Evolutionary conservation across 1,139 yeast genomes (phyloP).

Genomic region (Eremothecium cymbalariae): DNA sequence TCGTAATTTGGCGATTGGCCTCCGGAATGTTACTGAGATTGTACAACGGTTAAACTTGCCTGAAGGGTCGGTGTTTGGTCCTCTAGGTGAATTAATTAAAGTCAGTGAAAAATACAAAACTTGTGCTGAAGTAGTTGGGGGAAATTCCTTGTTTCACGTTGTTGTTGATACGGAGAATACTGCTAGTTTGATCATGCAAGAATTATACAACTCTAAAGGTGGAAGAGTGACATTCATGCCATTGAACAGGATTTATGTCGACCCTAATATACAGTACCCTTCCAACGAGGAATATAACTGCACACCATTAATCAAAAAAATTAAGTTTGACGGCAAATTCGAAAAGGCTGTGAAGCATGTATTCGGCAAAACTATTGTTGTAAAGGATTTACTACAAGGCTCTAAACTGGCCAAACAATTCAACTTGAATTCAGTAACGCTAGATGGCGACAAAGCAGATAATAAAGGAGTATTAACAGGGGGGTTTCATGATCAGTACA

Average conservation of each 20-base stretch:
- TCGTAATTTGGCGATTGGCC: conserved; percentile 59
- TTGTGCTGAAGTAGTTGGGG: conserved; percentile 86
- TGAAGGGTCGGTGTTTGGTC: conserved; percentile 60
- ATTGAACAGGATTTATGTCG: conserved; percentile 69
- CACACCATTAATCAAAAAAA: conserved; percentile 68
- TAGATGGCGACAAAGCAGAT: conserved; percentile 88
- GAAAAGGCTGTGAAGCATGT: conserved; percentile 66
- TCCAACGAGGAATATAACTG: conserved; percentile 35
- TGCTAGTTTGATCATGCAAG: conserved; percentile 71
- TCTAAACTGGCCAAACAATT: conserved; percentile 55
- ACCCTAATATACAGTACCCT: conserved; percentile 37
- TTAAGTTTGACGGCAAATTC: conserved; percentile 49
- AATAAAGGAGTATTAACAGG: conserved; percentile 80
- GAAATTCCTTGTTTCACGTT: conserved; percentile 74
- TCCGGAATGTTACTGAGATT: conserved; percentile 57
- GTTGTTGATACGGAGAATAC: conserved; percentile 86
- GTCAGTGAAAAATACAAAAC: conserved; percentile 77
- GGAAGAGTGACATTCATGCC: conserved; percentile 94
- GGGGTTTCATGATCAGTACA: conserved; percentile 64
- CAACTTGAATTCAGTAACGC: conserved; percentile 69
- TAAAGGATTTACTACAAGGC: conserved; percentile 62
- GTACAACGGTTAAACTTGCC: conserved; percentile 46
- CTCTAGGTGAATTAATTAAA: conserved; percentile 72
- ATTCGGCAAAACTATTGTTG: conserved; percentile 74
- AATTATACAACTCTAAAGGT: conserved; percentile 55